Evolutionary conservation across 2,329 filamentous ascomycete species (phyloP), one percentile per base, ranked within the genome.

Genomic region (Sclerotinia spermophila): DNA sequence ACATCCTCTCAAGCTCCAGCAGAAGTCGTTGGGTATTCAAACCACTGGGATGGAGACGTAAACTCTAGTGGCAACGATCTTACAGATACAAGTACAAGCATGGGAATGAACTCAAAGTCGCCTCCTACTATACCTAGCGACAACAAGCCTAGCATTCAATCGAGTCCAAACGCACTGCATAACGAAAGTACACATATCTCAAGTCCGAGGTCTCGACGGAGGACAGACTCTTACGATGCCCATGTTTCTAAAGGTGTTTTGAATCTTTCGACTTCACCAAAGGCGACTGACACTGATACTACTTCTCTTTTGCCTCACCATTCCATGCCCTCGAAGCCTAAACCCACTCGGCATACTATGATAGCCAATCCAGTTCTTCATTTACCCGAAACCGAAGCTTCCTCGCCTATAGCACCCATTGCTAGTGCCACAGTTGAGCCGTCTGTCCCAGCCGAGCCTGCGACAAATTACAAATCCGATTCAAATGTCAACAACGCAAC

Each of bases 291-390:
- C 58, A 65, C 56, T 24, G 64, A 51, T 74, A 67, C 71, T 69
- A 65, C 70, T 69, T 38, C 72, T 60, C 67, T 72, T 66, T 44
- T 71, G 53, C 21, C 71, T 51, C 55, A 68, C 48, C 60, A 71
- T 42, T 35, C 42, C 33, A 44, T 73, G 33, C 58, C 55, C 38
- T 42, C 64, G 94, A 71, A 72, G 45, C 38, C 76, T 62, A 76
- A 76, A 73, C 70, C 74, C n/a, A 73, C 74, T 35, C 70, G 73
- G 51, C 73, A 78, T 64, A 71, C 75, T 64, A 30, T 78, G 45
- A 67, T 77, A 30, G 73, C 72, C 7, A 76, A 70, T 61, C 72
- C 74, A 30, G 60, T 73, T 69, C 68, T 77, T 33, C 65, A 74
- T 27, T 66, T 74, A 11, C 35, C 68, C 10, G 72, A 74, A 6